These are phyloP conservation scores for Salix viminalis DNA, from an alignment of 345 rosid species.

Conservation along the genomic window DNA sequence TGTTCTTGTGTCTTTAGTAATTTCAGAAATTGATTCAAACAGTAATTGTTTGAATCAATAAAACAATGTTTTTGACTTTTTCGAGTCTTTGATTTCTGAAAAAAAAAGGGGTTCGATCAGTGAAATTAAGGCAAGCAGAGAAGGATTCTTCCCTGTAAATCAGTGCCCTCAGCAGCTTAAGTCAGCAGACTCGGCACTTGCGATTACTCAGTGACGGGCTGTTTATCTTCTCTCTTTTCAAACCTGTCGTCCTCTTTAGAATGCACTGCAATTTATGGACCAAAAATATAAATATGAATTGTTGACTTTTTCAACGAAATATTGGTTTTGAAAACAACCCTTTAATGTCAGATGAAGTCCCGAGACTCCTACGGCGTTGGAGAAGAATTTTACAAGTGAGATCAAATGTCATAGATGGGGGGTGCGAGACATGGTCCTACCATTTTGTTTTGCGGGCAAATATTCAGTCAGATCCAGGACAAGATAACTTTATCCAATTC, in stretches of 20 bases:
- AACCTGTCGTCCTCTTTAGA: not conserved
- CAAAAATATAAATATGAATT: not conserved
- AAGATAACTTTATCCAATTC: too few relatives aligned
- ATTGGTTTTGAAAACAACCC: not conserved
- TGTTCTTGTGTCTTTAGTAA: too few relatives aligned
- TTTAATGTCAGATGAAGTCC: not conserved
- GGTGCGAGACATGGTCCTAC: not conserved
- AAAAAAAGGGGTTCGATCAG: too few relatives aligned
- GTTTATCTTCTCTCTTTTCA: not conserved
- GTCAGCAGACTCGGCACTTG: not conserved
- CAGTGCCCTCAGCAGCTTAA: conserved; percentile 24
- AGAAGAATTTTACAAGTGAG: not conserved
- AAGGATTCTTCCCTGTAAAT: conserved; percentile 56
- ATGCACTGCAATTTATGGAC: not conserved
- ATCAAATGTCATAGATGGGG: not conserved
- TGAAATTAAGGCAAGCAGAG: conserved; percentile 41
- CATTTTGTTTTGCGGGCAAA: not conserved
- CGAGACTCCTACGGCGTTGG: not conserved
- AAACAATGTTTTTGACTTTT: too few relatives aligned
- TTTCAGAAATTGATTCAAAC: too few relatives aligned
- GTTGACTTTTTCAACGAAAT: not conserved
- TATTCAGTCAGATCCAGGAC: not conserved
- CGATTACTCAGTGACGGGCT: not conserved
- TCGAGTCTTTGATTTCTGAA: too few relatives aligned
- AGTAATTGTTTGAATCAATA: too few relatives aligned